Evolutionary conservation across 1,284 basidiomycete species (phyloP).

Genomic region (Pascua guehoae): DNA sequence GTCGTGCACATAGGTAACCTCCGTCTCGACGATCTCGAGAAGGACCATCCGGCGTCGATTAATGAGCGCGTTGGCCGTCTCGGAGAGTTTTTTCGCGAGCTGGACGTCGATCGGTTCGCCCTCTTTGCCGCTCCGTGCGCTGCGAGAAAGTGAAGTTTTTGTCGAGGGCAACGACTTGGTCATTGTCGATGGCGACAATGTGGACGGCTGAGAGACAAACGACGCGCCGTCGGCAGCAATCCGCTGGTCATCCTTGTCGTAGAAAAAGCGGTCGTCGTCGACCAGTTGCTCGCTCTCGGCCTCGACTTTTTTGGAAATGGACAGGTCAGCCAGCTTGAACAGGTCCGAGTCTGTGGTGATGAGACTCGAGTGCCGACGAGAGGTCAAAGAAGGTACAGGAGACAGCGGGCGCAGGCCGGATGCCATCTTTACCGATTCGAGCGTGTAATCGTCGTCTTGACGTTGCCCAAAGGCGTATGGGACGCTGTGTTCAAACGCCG

Average conservation of each 20-base stretch:
- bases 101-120: conserved; percentile 18
- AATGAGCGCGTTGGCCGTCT: conserved; percentile 14
- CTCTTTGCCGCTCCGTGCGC: conserved; percentile 43
- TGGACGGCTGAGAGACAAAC: conserved; percentile 14
- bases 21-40: conserved; percentile 75
- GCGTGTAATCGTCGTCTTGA: conserved; percentile 12
- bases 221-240: conserved; percentile 22
- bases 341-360: conserved; percentile 1
- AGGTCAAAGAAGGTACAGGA: neutral
- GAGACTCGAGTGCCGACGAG: conserved; percentile 4
- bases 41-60: conserved; percentile 43
- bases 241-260: conserved; percentile 3
- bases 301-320: neutral
- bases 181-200: conserved; percentile 36
- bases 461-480: conserved; percentile 7
- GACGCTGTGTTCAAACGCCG: conserved; percentile 6
- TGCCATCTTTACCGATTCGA: conserved; percentile 6
- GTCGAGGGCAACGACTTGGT: conserved; percentile 44
- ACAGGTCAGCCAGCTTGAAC: conserved; percentile 1
- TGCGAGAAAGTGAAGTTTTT: conserved; percentile 46
- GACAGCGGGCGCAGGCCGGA: conserved; percentile 1
- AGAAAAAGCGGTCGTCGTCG: conserved; percentile 1
- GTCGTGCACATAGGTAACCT: conserved; percentile 73
- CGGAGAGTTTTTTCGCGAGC: conserved; percentile 14
- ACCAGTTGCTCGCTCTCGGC: conserved; percentile 2